Conservation (phyloP, 140 eudicot species). For the Ambrosia hybrid region DNA sequence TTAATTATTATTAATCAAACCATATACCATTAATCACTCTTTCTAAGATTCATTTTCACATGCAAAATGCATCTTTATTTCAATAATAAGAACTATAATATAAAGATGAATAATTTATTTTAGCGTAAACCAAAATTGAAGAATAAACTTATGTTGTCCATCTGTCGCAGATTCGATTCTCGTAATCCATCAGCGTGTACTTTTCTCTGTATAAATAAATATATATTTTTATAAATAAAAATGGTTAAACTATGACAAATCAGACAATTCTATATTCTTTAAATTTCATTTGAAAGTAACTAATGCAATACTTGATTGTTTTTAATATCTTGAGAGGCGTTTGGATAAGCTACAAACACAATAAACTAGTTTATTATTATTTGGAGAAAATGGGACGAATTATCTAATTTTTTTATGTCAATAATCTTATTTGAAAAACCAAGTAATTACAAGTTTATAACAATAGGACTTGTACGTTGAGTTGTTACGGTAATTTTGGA, state of each 20-base stretch:
- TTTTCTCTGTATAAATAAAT: neutral
- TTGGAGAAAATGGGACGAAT: neutral
- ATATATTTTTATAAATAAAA: neutral
- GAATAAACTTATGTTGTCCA: neutral
- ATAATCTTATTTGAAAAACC: neutral
- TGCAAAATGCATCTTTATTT: slow-evolving; percentile 23
- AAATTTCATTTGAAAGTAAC: too few relatives aligned
- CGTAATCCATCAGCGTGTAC: neutral
- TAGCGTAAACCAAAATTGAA: neutral
- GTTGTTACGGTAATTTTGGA: neutral
- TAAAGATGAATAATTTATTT: neutral
- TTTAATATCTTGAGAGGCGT: too few relatives aligned
- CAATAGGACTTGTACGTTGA: neutral
- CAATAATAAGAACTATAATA: neutral
- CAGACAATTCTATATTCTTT: too few relatives aligned
- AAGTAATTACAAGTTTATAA: neutral
- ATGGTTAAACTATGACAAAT: neutral
- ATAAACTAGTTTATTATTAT: neutral
- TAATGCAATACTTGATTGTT: too few relatives aligned
- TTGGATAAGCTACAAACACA: neutral
- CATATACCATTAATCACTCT: neutral
- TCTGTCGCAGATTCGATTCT: slow-evolving; percentile 12
- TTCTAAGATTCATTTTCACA: slow-evolving; percentile 33
- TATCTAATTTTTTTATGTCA: neutral
- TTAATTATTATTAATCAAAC: slow-evolving; percentile 9